A percentile compares a stretch with the other conserved stretches of the same genome.
Evolutionary conservation across 768 basidiomycete species (phyloP).

Genomic region (Candolleomyces eurysporus): DNA sequence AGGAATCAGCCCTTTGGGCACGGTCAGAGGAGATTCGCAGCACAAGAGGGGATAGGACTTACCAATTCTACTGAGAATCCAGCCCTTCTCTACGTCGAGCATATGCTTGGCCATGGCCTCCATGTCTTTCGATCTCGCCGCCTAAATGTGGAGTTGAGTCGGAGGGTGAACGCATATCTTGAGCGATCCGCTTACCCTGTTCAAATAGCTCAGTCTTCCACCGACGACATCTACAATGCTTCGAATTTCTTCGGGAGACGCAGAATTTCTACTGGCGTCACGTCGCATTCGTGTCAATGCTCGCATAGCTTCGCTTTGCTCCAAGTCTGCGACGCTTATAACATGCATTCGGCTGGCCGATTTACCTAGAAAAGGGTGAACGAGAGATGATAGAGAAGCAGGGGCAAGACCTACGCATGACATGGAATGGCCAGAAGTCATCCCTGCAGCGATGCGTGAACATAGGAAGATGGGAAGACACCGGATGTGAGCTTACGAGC

Average conservation of each 20-base stretch:
- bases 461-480: slow-evolving; percentile 10
- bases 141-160: slow-evolving; percentile 23
- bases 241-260: slow-evolving; percentile 31
- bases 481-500: slow-evolving; percentile 45
- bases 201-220: slow-evolving; percentile 77
- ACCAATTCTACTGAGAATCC: slow-evolving; percentile 79
- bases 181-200: slow-evolving; percentile 36
- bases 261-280: slow-evolving; percentile 29
- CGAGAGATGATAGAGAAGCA: neutral
- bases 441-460: slow-evolving; percentile 45
- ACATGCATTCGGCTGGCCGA: slow-evolving; percentile 50
- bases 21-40: neutral
- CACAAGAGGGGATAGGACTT: slow-evolving; percentile 6
- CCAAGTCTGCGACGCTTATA: slow-evolving; percentile 68
- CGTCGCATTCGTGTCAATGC: slow-evolving; percentile 55
- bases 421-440: slow-evolving; percentile 79
- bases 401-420: slow-evolving; percentile 49
- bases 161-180: neutral
- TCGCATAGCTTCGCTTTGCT: slow-evolving; percentile 51
- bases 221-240: slow-evolving; percentile 65
- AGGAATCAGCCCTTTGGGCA: slow-evolving; percentile 54
- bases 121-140: slow-evolving; percentile 62
- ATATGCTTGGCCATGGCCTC: slow-evolving; percentile 60
- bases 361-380: slow-evolving; percentile 43
- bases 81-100: slow-evolving; percentile 71